These are phyloP conservation scores for Cyclotella sp. DNA, from an alignment of 108 stramenopile genomes.

Conservation along the genomic window DNA sequence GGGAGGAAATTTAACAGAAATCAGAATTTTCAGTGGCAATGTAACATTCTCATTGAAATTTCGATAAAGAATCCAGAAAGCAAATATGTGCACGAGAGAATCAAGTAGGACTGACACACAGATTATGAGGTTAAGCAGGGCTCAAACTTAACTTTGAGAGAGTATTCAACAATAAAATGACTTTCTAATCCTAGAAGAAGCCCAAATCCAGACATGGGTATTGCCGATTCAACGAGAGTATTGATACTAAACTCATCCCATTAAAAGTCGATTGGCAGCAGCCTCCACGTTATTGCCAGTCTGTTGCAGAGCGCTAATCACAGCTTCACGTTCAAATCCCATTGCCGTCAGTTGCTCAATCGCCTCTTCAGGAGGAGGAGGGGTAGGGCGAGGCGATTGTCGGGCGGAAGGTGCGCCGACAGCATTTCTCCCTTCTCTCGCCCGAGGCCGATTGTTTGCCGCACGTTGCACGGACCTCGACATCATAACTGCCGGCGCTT, in stretches of 20 bases:
- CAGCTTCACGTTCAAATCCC: conserved; percentile 85
- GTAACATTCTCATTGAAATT: no score
- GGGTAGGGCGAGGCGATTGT: conserved; percentile 39
- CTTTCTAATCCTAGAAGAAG: no score
- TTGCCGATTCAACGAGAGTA: no score
- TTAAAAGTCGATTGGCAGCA: conserved; percentile 84
- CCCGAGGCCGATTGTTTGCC: conserved; percentile 1
- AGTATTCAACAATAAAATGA: no score
- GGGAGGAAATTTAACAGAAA: no score
- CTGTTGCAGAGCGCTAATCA: conserved; percentile 68
- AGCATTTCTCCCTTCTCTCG: not conserved
- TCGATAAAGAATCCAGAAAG: no score
- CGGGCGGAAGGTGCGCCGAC: conserved; percentile 11
- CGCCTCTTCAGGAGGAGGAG: conserved; percentile 71
- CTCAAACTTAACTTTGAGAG: no score
- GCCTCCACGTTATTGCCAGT: conserved; percentile 86
- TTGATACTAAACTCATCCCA: conserved; percentile 29
- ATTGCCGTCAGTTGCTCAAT: conserved; percentile 78
- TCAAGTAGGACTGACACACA: no score
- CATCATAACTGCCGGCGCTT: conserved; percentile 52
- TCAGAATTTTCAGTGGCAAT: no score
- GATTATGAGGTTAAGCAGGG: no score
- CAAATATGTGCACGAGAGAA: no score
- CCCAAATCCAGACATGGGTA: no score
- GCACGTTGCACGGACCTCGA: conserved; percentile 39